A percentile compares a stretch with the other conserved stretches of the same genome.
phyloP scores from a whole-genome alignment of 2,329 filamentous ascomycete genomes.

The Aspergillus felis region DNA sequence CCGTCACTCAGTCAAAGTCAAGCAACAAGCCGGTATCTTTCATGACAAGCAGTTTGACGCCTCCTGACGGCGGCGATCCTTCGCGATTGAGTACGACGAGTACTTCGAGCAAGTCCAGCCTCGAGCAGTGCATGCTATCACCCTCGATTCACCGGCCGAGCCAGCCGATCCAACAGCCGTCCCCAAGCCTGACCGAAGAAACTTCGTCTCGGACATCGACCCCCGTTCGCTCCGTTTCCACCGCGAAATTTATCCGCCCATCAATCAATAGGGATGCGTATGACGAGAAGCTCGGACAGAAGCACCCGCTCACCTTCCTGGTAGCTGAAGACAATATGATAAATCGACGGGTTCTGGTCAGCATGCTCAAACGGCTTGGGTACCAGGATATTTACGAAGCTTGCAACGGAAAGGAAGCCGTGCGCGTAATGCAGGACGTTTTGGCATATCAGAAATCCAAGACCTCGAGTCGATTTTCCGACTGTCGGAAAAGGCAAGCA shows the following conservation, averaged over 20 bases:
- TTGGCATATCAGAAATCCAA: slow-evolving; percentile 24
- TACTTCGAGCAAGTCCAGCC: slow-evolving; percentile 18
- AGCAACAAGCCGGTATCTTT: slow-evolving; percentile 49
- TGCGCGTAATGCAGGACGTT: slow-evolving; percentile 55
- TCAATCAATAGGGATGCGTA: slow-evolving; percentile 33
- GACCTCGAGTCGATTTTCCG: slow-evolving; percentile 15
- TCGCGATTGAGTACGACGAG: slow-evolving; percentile 20
- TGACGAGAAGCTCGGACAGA: slow-evolving; percentile 56
- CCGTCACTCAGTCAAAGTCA: slow-evolving; percentile 48
- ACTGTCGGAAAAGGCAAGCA: slow-evolving; percentile 6
- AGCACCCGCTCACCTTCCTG: slow-evolving; percentile 62
- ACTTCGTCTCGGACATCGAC: slow-evolving; percentile 21
- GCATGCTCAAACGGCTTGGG: slow-evolving; percentile 64
- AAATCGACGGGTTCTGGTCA: slow-evolving; percentile 64
- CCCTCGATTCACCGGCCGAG: slow-evolving; percentile 23
- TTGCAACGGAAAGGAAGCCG: slow-evolving; percentile 65
- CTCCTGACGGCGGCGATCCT: slow-evolving; percentile 19
- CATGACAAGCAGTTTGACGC: slow-evolving; percentile 37
- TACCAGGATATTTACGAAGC: slow-evolving; percentile 62
- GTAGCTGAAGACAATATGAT: slow-evolving; percentile 71
- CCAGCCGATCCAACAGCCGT: slow-evolving; percentile 27
- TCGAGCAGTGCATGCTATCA: slow-evolving; percentile 17
- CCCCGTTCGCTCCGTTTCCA: slow-evolving; percentile 16
- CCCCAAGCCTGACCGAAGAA: slow-evolving; percentile 26
- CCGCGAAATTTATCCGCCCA: slow-evolving; percentile 23